Evolutionary conservation across 257 asterid genomes (phyloP).

Genomic region (Rehmannia glutinosa): DNA sequence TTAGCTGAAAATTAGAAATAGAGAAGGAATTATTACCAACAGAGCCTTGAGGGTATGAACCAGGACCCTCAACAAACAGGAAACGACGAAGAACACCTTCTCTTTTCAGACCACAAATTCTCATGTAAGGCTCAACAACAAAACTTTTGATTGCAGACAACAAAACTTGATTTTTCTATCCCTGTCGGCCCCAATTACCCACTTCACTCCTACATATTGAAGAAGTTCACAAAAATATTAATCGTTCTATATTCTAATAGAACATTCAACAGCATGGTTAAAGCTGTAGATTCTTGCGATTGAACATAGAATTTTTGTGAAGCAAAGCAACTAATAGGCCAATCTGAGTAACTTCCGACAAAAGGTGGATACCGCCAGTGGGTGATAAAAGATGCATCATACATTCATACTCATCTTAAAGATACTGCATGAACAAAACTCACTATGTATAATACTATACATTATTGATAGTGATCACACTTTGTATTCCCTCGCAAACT

Average conservation of each 20-base stretch:
- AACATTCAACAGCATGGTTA: not conserved
- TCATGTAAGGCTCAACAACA: conserved; percentile 93
- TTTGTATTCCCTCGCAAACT: not conserved
- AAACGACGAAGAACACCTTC: conserved; percentile 76
- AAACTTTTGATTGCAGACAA: conserved; percentile 85
- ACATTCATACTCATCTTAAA: too few relatives aligned
- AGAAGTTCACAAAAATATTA: not conserved
- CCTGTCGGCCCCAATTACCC: conserved; percentile 71
- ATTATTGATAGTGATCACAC: not conserved
- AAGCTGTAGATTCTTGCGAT: not conserved
- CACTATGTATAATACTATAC: not conserved
- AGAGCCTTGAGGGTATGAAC: conserved; percentile 81
- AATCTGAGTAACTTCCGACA: not conserved
- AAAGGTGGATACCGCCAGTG: too few relatives aligned
- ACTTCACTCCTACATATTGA: conserved; percentile 63
- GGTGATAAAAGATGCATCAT: too few relatives aligned
- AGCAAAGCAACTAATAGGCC: not conserved
- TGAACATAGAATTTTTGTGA: not conserved
- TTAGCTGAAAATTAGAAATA: not conserved
- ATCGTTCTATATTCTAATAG: not conserved
- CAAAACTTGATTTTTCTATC: conserved; percentile 83
- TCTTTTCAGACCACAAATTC: conserved; percentile 48
- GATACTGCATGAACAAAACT: not conserved
- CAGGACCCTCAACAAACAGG: conserved; percentile 82
- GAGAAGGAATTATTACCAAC: conserved; percentile 52